Base-by-base conservation (phyloP, 176 grass and related monocot species). In the Triticum dicoccoides region DNA sequence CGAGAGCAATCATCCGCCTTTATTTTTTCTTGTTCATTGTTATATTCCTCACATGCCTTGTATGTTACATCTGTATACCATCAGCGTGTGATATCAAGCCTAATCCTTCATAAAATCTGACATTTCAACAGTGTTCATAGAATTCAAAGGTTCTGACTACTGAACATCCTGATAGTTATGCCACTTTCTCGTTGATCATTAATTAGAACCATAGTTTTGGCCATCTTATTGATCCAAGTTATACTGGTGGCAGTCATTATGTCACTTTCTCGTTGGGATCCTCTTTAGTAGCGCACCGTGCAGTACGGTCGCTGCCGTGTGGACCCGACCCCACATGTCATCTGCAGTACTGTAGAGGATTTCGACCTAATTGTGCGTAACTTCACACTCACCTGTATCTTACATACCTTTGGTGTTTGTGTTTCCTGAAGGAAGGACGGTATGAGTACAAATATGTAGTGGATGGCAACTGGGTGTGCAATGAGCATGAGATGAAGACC, bases 401-500 rank as follows among this genome's bases (percentile, higher is more conserved):
- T 83, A 86, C 61, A 86, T 32, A 70, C 27, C 12, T 76, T 51
- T 32, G 81, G 52, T 5, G 13, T 20, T 45, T 85, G 21, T 71
- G 65, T 90, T 87, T 90, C 33, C 77, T 70, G 73, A 88, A 99
- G 97, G 90, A 96, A 83, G 97, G 97, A 29, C 77, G 83, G 20
- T 99, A 94, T 35, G 97, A 99, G 79, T 98, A 98, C 86, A 98
- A 98, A 83, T 98, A 98, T 30, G 59, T 98, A 87, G 78, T 98
- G 79, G 91, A 98, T 80, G 96, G 91, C 82, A 69, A 86, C 24
- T 98, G 96, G 96, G 75, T 78, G 63, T 92, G 88, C 89, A 98
- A 94, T 38, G 47, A 86, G 20, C 49, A 86, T 42, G 96, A 94
- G 88, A 75, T 76, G 38, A 73, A 80, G 80, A 98, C 94, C 21